phyloP scores from a whole-genome alignment of 345 rosid species.

The Turritis glabra region DNA sequence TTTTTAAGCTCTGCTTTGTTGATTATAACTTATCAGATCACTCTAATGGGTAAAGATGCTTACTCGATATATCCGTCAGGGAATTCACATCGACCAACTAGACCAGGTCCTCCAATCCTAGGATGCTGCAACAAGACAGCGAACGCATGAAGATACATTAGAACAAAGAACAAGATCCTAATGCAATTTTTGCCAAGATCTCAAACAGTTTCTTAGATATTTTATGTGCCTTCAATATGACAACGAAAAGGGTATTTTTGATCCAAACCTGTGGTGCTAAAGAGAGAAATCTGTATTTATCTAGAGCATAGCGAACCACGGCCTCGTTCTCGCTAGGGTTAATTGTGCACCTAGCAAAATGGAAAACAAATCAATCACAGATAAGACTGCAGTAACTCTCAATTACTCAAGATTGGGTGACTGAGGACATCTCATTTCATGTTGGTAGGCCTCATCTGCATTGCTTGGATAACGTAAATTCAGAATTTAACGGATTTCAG shows the following conservation, averaged over 20 bases:
- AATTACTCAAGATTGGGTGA: not conserved
- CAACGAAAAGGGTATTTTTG: not conserved
- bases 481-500: not conserved
- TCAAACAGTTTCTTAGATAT: not conserved
- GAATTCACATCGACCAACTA: conserved; percentile 69
- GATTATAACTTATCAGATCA: not conserved
- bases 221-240: not conserved
- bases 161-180: conserved; percentile 2
- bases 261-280: conserved; percentile 78
- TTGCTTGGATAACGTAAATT: not conserved
- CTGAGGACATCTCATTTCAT: not conserved
- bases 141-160: not conserved
- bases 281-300: conserved; percentile 76
- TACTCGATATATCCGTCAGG: conserved; percentile 84
- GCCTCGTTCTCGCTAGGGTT: conserved; percentile 98
- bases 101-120: conserved; percentile 92
- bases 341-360: conserved; percentile 74
- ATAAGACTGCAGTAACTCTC: not conserved
- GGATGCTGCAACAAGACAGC: conserved; percentile 55
- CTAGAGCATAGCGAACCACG: conserved; percentile 88
- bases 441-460: not conserved
- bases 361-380: conserved; percentile 14
- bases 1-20: not conserved
- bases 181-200: not conserved
- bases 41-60: conserved; percentile 36